Conservation (phyloP, 2,329 filamentous ascomycete species). For the Sporothrix brasiliensis region DNA sequence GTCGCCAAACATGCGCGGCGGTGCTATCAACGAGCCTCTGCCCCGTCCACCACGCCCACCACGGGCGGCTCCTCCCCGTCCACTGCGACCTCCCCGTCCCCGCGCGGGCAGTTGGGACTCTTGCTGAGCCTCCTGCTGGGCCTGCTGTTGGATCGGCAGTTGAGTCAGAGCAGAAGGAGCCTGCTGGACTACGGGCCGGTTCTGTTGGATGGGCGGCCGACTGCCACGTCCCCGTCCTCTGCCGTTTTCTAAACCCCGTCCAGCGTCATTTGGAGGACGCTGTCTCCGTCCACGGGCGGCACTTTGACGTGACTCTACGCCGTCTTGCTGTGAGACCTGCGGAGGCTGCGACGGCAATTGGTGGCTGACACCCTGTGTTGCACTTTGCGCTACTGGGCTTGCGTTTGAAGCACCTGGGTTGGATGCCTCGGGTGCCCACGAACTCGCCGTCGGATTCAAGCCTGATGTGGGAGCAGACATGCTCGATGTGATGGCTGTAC, state of each 20-base stretch:
- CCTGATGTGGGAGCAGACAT: conserved; percentile 13
- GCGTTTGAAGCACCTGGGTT: background rate
- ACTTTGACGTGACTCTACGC: background rate
- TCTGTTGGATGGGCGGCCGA: background rate
- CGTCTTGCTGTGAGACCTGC: background rate
- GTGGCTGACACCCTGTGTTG: background rate
- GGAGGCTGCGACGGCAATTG: background rate
- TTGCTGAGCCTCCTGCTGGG: background rate
- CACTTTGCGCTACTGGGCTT: conserved; percentile 1
- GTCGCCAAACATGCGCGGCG: conserved; percentile 16
- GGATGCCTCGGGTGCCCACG: background rate
- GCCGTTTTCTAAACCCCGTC: background rate
- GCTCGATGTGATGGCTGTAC: background rate
- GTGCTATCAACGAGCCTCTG: conserved; percentile 3
- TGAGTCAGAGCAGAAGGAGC: background rate
- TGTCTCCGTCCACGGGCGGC: conserved; percentile 23
- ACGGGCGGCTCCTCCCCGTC: background rate
- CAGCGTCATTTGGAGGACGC: background rate
- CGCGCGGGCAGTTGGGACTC: background rate
- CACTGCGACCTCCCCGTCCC: background rate
- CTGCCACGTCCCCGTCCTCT: conserved; percentile 21
- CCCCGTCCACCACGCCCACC: conserved; percentile 24
- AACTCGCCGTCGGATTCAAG: conserved; percentile 27
- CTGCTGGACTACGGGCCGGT: background rate
- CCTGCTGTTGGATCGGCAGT: background rate